phyloP scores from a whole-genome alignment of 2,329 filamentous ascomycete genomes.

The Fusarium sp. region DNA sequence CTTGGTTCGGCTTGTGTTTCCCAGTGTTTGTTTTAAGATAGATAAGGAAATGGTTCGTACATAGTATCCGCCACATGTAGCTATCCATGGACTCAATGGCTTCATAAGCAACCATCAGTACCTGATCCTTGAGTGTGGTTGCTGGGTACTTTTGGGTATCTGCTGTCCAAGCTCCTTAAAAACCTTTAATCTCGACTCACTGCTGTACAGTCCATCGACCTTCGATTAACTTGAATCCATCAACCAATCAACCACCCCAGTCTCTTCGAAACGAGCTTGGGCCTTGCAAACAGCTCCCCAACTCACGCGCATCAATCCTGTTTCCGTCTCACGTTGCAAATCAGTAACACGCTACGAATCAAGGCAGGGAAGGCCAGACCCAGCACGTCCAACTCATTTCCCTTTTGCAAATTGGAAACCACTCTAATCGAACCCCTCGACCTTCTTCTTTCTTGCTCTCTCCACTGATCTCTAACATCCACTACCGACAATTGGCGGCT shows the following conservation, averaged over 20 bases:
- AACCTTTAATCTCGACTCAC: slow-evolving; percentile 24
- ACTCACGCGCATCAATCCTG: slow-evolving; percentile 30
- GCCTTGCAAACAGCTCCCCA: slow-evolving; percentile 13
- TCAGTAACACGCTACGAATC: slow-evolving; percentile 7
- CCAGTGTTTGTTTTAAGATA: not conserved
- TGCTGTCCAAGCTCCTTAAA: slow-evolving; percentile 9
- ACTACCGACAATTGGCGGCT: slow-evolving; percentile 28
- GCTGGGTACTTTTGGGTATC: slow-evolving; percentile 6
- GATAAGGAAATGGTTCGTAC: slow-evolving; percentile 27
- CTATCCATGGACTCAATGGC: not conserved
- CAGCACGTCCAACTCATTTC: slow-evolving; percentile 31
- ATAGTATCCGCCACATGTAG: slow-evolving; percentile 11
- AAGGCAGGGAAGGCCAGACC: slow-evolving; percentile 12
- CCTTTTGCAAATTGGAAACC: slow-evolving; percentile 24
- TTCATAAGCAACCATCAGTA: not conserved
- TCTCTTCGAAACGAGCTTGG: slow-evolving; percentile 31
- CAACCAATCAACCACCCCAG: slow-evolving; percentile 29
- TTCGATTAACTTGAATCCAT: slow-evolving; percentile 11
- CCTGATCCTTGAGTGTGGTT: not conserved
- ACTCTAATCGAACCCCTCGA: slow-evolving; percentile 23
- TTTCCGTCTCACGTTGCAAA: slow-evolving; percentile 26
- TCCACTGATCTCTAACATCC: slow-evolving; percentile 35
- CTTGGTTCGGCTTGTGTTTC: slow-evolving; percentile 11
- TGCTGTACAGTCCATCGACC: slow-evolving; percentile 7
- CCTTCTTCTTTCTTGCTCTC: slow-evolving; percentile 19